A percentile compares a stretch with the other conserved stretches of the same genome.
phyloP scores from a whole-genome alignment of 306 rosid species.

The Trichosanthes cucumerina region DNA sequence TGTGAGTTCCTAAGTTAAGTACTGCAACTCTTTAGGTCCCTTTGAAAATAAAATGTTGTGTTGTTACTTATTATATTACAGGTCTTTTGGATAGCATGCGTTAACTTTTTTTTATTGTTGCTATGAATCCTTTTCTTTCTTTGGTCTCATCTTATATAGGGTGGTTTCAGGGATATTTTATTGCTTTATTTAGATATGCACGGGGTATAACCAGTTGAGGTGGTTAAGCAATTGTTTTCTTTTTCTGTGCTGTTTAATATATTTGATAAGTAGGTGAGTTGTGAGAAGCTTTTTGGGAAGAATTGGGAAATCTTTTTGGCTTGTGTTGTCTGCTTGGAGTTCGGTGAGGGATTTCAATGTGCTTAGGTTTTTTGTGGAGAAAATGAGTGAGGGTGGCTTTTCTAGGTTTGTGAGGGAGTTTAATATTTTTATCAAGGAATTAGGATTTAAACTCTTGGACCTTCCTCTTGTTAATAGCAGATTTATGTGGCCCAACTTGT shows the following conservation, averaged over 20 bases:
- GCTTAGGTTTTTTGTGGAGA: not conserved
- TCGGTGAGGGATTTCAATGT: not conserved
- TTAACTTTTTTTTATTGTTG: not conserved
- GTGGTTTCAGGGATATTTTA: not conserved
- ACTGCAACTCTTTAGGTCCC: not conserved
- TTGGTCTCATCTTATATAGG: not conserved
- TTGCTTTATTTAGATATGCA: not conserved
- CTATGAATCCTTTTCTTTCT: not conserved
- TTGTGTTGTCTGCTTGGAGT: not conserved
- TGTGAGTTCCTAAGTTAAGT: not conserved
- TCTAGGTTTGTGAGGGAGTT: not conserved
- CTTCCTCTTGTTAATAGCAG: not conserved
- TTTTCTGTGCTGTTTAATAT: not conserved
- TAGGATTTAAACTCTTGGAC: not conserved
- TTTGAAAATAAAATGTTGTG: not conserved
- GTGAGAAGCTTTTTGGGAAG: too few species aligned
- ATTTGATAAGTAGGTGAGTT: not conserved
- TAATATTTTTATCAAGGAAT: not conserved
- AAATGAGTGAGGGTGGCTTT: not conserved
- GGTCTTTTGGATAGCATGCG: not conserved
- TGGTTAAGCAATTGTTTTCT: not conserved
- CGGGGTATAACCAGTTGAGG: not conserved
- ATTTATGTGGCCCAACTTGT: not conserved
- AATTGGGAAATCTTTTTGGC: not conserved
- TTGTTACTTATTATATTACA: not conserved